phyloP scores from a whole-genome alignment of 2,329 filamentous ascomycete species.

The Huntiella omanensis region DNA sequence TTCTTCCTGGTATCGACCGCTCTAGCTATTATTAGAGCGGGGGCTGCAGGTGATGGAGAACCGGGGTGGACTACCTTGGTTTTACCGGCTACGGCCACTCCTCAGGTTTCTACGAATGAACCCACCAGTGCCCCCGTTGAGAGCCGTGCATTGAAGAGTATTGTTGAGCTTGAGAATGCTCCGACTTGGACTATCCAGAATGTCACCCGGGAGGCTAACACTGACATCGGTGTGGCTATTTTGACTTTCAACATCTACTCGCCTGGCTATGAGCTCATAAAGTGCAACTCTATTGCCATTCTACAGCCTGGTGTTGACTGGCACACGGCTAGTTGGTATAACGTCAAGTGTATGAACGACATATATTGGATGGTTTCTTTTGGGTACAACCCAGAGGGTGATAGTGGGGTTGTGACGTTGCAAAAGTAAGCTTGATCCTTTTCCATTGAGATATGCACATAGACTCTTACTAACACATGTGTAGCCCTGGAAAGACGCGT shows the following conservation, averaged over 20 bases:
- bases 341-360: conserved; percentile 13
- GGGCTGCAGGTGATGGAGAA: no score
- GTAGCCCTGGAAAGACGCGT: conserved; percentile 7
- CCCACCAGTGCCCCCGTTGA: not conserved
- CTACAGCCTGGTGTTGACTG: conserved; percentile 10
- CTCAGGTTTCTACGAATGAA: no score
- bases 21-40: no score
- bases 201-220: conserved; percentile 6
- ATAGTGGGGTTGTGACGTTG: conserved; percentile 17
- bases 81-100: no score
- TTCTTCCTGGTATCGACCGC: no score
- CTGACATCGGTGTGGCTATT: conserved; percentile 7
- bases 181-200: conserved; percentile 11
- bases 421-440: conserved; percentile 15
- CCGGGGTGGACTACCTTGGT: no score
- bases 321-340: conserved; percentile 14
- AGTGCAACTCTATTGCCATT: conserved; percentile 12
- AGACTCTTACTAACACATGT: not conserved
- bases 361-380: conserved; percentile 17
- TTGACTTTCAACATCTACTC: conserved; percentile 5
- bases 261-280: conserved; percentile 5
- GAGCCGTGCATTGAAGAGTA: not conserved
- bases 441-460: not conserved
- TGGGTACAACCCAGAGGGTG: conserved; percentile 17
- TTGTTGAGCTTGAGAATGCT: conserved; percentile 5